Conservation (phyloP, 176 grass and related monocot genomes). For the Pharus latifolius region DNA sequence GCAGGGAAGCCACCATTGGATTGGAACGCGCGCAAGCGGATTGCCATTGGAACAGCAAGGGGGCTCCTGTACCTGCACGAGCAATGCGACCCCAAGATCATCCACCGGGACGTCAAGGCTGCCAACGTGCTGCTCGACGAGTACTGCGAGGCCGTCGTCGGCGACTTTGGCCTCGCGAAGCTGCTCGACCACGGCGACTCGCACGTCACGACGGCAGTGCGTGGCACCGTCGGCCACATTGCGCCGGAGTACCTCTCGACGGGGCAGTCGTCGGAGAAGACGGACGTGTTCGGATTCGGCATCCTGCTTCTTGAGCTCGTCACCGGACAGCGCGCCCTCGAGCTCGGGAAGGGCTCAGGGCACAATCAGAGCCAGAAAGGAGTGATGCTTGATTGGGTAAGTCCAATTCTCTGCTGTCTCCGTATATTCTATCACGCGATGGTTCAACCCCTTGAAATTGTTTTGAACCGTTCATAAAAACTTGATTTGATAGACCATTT, state of each 20-base stretch:
- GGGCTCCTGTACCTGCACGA: constrained; percentile 78
- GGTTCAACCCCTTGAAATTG: too few species aligned
- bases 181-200: constrained; percentile 77
- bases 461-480: too few species aligned
- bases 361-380: constrained; percentile 19
- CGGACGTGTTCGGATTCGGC: constrained; percentile 69
- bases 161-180: constrained; percentile 75
- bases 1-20: constrained; percentile 65
- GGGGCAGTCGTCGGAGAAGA: constrained; percentile 64
- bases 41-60: constrained; percentile 54
- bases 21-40: constrained; percentile 55
- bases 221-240: constrained; percentile 65
- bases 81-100: constrained; percentile 89
- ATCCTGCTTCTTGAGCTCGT: constrained; percentile 63
- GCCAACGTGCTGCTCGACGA: constrained; percentile 81
- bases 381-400: constrained; percentile 67
- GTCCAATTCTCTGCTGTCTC: not conserved
- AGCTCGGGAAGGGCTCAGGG: constrained; percentile 38
- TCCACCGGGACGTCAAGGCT: constrained; percentile 92
- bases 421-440: too few species aligned
- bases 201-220: constrained; percentile 72
- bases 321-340: constrained; percentile 50
- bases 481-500: too few species aligned
- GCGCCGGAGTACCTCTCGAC: constrained; percentile 71
- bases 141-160: constrained; percentile 60